Evolutionary conservation across 2,329 filamentous ascomycete species (phyloP).

Genomic region (Monosporascus cannonballus): DNA sequence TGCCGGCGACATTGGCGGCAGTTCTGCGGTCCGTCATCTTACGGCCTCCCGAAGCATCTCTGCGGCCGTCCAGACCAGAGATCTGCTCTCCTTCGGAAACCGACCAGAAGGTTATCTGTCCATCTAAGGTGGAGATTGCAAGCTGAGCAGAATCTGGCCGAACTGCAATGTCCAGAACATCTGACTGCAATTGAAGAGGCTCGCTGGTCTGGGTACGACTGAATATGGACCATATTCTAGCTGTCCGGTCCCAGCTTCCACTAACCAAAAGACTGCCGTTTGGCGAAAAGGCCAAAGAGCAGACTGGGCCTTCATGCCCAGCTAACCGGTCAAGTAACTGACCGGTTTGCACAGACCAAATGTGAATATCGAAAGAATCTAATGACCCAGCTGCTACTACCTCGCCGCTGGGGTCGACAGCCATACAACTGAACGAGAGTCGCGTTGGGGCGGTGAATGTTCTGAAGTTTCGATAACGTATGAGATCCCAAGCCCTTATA

Average conservation of each 20-base stretch:
- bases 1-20: slow-evolving; percentile 83
- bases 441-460: slow-evolving; percentile 93
- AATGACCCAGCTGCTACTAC: slow-evolving; percentile 92
- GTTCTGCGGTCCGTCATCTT: slow-evolving; percentile 83
- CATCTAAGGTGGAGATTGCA: slow-evolving; percentile 86
- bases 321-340: slow-evolving; percentile 86
- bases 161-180: slow-evolving; percentile 80
- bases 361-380: slow-evolving; percentile 94
- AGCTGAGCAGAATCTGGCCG: slow-evolving; percentile 88
- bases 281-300: slow-evolving; percentile 79
- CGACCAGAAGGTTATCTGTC: slow-evolving; percentile 92
- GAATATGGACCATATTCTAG: slow-evolving; percentile 95
- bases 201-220: slow-evolving; percentile 91
- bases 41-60: slow-evolving; percentile 88
- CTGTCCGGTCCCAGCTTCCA: slow-evolving; percentile 94
- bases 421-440: slow-evolving; percentile 86
- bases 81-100: slow-evolving; percentile 83
- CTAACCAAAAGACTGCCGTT: slow-evolving; percentile 80
- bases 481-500: slow-evolving; percentile 90
- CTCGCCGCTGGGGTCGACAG: slow-evolving; percentile 95
- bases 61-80: slow-evolving; percentile 78
- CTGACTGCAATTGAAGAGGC: slow-evolving; percentile 83
- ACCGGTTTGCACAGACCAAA: slow-evolving; percentile 97
- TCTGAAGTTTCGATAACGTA: slow-evolving; percentile 92
- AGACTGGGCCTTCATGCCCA: slow-evolving; percentile 91